These are phyloP conservation scores for Petrea volubilis DNA, from an alignment of 257 asterid genomes.

Conservation along the genomic window DNA sequence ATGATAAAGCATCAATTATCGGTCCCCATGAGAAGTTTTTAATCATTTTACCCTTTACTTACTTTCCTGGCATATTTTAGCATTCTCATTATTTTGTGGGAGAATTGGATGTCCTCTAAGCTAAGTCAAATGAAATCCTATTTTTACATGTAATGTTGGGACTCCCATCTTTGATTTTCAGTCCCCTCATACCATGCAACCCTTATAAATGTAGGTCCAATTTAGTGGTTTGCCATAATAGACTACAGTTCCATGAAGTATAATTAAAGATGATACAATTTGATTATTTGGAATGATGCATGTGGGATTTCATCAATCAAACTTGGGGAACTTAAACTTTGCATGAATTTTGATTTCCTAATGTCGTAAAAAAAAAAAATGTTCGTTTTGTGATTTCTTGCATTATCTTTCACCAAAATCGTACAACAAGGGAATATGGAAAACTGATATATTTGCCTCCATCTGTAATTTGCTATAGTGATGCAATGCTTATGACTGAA, in stretches of 20 bases:
- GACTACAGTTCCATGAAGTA: slow-evolving; percentile 12
- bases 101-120: slow-evolving; percentile 29
- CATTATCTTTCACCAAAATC: too few species aligned
- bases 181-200: slow-evolving; percentile 20
- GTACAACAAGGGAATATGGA: too few species aligned
- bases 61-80: slow-evolving; percentile 9
- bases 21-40: slow-evolving; percentile 20
- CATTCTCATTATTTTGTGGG: slow-evolving; percentile 24
- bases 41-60: slow-evolving; percentile 22
- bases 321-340: not conserved
- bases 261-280: slow-evolving; percentile 6
- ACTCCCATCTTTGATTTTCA: slow-evolving; percentile 15
- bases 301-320: slow-evolving; percentile 24
- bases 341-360: not conserved
- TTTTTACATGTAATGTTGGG: not conserved
- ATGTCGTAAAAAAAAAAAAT: not conserved
- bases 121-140: slow-evolving; percentile 21
- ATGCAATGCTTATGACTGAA: too few species aligned
- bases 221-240: slow-evolving; percentile 38
- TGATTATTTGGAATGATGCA: slow-evolving; percentile 22
- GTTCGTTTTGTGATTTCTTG: too few species aligned
- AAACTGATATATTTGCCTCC: too few species aligned
- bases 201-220: slow-evolving; percentile 33
- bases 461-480: too few species aligned
- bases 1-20: too few species aligned